Evolutionary conservation across 108 stramenopile species (phyloP), one percentile per base, ranked within the genome.

Genomic region (Nitzschia sp.): DNA sequence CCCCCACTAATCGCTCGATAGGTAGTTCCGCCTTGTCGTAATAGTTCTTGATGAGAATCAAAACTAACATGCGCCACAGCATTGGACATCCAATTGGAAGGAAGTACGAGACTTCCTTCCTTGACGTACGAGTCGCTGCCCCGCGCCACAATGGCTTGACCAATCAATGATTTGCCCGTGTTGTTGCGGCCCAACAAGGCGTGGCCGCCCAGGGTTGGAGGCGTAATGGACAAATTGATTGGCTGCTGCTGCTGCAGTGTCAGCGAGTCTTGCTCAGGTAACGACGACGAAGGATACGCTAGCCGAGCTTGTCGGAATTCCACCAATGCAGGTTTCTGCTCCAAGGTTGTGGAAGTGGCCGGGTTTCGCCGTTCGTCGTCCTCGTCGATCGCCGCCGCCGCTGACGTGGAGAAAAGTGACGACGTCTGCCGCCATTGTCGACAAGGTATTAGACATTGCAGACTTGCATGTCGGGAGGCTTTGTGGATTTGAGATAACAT

Each of bases 41-140:
- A 67, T 5, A 92, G 68, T 38, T 78, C 53, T 25, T 74, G 60
- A 63, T 92, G 91, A 13, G 91, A 89, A 75, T 88, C 81, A 76
- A 92, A 92, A 23, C 84, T 86, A 1, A 92, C 88, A 60, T 77
- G 61, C 6, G 61, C 61, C 13, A 62, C 42, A 25, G 61, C 61
- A 42, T 62, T 62, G 42, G 61, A 62, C 61, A 62, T 62, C 61
- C 61, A 62, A 25, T 42, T 25, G 2, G 61, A 34, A 5, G 61
- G 36, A 1, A 62, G 18, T 9, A 21, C 8, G 2, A 26, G 42
- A 11, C 25, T 25, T 9, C 61, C 61, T 27, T 62, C 61, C 21
- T 62, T 42, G 38, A 62, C 17, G 46, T 62, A 46, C 19, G 17
- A 18, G 27, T 18, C 18, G 8, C 42, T 19, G 19, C 61, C 32